phyloP scores from a whole-genome alignment of 2,329 filamentous ascomycete species.

The Cytospora chrysosperma region DNA sequence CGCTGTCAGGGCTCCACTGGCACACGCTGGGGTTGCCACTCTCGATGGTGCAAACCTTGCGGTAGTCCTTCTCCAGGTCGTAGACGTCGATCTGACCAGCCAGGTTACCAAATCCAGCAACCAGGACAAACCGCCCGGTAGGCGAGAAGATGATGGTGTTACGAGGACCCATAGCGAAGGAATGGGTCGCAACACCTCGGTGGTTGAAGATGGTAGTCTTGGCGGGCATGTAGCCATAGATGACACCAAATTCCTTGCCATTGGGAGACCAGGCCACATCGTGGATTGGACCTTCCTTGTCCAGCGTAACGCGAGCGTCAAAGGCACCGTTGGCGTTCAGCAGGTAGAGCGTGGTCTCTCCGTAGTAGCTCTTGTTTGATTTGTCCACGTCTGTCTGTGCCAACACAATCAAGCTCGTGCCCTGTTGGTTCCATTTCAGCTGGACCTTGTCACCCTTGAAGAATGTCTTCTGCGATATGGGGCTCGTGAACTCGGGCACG shows the following conservation, averaged over 20 bases:
- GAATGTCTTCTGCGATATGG: conserved; percentile 96
- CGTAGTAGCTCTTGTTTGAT: conserved; percentile 98
- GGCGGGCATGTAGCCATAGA: conserved; percentile 98
- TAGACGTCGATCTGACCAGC: conserved; percentile 98
- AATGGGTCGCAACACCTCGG: conserved; percentile 77
- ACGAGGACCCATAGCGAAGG: conserved; percentile 80
- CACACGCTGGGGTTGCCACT: conserved; percentile 95
- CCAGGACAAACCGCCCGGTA: conserved; percentile 85
- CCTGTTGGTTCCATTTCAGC: conserved; percentile 94
- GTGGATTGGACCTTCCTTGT: conserved; percentile 41
- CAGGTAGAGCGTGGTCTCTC: conserved; percentile 95
- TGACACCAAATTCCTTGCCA: conserved; percentile 94
- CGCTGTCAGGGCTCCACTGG: conserved; percentile 95
- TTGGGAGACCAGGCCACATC: conserved; percentile 69
- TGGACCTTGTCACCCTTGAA: conserved; percentile 99
- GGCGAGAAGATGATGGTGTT: conserved; percentile 97
- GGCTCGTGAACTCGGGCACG: conserved; percentile 77
- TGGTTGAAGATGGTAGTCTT: conserved; percentile 98
- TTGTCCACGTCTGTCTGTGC: conserved; percentile 98
- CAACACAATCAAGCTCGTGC: conserved; percentile 88
- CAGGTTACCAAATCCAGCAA: conserved; percentile 96
- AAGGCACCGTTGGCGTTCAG: conserved; percentile 88
- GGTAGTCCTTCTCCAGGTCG: conserved; percentile 90
- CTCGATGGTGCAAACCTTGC: conserved; percentile 90
- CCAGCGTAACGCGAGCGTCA: conserved; percentile 76